A percentile compares a stretch with the other conserved stretches of the same genome.
Conservation (phyloP, 169 alveolate genomes). For the Plasmodium blacklocki region DNA sequence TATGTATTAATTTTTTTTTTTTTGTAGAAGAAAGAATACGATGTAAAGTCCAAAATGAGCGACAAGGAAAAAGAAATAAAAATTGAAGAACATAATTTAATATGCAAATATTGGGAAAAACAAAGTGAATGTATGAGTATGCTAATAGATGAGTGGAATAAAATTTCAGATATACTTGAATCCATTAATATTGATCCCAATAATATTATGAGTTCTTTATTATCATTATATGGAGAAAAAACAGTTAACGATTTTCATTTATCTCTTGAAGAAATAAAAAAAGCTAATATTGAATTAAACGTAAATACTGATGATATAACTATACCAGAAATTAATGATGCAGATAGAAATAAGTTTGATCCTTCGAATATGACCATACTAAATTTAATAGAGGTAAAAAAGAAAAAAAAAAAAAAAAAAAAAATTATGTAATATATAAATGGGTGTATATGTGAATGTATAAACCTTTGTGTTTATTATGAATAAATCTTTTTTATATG, state of each 20-base stretch:
- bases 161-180: slow-evolving; percentile 66
- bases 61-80: slow-evolving; percentile 70
- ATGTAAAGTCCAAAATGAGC: slow-evolving; percentile 48
- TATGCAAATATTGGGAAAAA: slow-evolving; percentile 66
- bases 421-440: neutral
- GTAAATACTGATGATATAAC: slow-evolving; percentile 56
- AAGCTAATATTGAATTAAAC: slow-evolving; percentile 58
- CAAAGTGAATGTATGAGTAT: slow-evolving; percentile 75
- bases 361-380: slow-evolving; percentile 46
- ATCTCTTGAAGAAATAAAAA: slow-evolving; percentile 46
- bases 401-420: neutral
- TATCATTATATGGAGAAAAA: slow-evolving; percentile 65
- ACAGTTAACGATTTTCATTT: slow-evolving; percentile 56
- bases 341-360: slow-evolving; percentile 35
- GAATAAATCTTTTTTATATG: too few relatives aligned
- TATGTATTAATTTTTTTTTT: neutral
- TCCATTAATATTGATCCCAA: slow-evolving; percentile 70
- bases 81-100: slow-evolving; percentile 66
- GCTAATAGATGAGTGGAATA: slow-evolving; percentile 73
- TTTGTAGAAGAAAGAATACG: slow-evolving; percentile 39
- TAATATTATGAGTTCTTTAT: slow-evolving; percentile 51
- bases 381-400: slow-evolving; percentile 46
- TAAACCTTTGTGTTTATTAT: neutral
- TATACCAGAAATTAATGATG: slow-evolving; percentile 42
- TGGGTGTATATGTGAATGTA: neutral